phyloP scores from a whole-genome alignment of 1,284 basidiomycete genomes.

The Fomitopsis betulina region DNA sequence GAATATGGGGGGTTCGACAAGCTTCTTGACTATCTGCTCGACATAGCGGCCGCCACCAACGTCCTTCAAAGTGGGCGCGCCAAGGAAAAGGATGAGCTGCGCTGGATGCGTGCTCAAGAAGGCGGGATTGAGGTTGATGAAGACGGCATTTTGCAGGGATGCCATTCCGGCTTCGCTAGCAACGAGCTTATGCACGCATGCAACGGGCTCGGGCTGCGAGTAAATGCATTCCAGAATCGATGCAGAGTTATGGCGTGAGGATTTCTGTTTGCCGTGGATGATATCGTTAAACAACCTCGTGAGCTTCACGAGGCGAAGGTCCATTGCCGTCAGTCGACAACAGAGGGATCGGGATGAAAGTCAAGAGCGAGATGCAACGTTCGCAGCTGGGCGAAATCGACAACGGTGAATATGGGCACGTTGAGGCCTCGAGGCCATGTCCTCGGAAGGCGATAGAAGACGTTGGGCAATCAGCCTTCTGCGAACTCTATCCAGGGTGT shows the following conservation, averaged over 20 bases:
- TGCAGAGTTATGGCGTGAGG: neutral
- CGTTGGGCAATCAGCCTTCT: too few relatives aligned
- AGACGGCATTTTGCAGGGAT: neutral
- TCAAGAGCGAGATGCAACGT: neutral
- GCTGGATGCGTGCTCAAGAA: neutral
- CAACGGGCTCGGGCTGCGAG: neutral
- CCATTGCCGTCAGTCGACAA: neutral
- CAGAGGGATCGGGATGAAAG: neutral
- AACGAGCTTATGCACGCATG: neutral
- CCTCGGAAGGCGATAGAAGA: too few relatives aligned
- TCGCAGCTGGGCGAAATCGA: neutral
- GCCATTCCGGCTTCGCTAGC: neutral
- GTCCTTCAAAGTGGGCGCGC: neutral
- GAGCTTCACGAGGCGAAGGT: neutral
- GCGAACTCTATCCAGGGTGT: neutral
- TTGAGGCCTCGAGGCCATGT: neutral
- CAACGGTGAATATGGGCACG: neutral
- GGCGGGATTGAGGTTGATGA: neutral
- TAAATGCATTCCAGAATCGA: neutral
- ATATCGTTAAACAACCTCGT: neutral
- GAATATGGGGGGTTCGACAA: constrained; percentile 53
- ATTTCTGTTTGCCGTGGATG: neutral
- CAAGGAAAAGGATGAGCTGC: neutral
- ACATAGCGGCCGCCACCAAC: constrained; percentile 42
- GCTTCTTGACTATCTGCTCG: constrained; percentile 31